These are phyloP conservation scores for Colletotrichum sp. DNA, from an alignment of 2,329 filamentous ascomycete genomes.

Conservation along the genomic window DNA sequence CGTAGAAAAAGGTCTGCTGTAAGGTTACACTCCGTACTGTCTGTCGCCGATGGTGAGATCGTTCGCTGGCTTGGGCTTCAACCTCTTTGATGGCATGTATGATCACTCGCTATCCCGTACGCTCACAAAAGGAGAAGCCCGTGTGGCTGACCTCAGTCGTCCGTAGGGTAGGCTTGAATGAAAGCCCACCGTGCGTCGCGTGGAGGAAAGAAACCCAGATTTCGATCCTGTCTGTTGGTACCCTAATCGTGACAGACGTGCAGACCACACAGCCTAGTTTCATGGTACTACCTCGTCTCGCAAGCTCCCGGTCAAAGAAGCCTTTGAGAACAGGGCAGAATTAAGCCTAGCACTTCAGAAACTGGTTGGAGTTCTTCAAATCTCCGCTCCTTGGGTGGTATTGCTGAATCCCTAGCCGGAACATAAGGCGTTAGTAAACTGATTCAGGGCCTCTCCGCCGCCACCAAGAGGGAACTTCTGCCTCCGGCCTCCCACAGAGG, in stretches of 20 bases:
- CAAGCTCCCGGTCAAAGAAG: background rate
- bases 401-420: background rate
- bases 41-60: background rate
- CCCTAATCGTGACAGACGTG: background rate
- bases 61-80: background rate
- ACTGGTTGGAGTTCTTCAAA: background rate
- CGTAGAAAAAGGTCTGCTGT: background rate
- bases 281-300: background rate
- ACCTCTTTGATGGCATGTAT: background rate
- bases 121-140: background rate
- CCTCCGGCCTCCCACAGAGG: background rate
- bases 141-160: background rate
- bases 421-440: background rate
- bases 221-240: background rate
- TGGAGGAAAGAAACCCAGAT: background rate
- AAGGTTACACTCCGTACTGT: background rate
- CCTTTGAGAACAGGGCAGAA: background rate
- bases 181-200: background rate
- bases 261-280: background rate
- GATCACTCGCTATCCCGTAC: background rate
- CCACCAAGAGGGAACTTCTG: background rate
- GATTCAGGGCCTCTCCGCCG: background rate
- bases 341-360: background rate
- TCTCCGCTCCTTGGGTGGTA: background rate
- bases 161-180: background rate